Evolutionary conservation across 169 alveolate species (phyloP).

Genomic region (Plasmodium vinckei): DNA sequence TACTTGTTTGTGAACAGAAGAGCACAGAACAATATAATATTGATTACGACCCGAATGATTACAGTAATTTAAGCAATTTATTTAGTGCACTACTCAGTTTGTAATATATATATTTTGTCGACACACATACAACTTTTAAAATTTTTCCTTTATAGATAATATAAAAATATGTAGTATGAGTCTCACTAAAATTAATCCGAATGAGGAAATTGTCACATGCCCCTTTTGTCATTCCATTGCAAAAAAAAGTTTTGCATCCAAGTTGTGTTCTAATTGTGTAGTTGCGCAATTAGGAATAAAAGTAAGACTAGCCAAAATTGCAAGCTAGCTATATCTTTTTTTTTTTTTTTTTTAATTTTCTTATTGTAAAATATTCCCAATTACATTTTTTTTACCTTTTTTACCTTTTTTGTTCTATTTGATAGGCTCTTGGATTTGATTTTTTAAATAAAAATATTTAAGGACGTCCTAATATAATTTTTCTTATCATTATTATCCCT

Average conservation of each 20-base stretch:
- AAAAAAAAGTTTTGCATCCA: conserved; percentile 27
- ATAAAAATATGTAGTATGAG: conserved; percentile 64
- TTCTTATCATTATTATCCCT: conserved; percentile 4
- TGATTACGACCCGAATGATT: conserved; percentile 80
- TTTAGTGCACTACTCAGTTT: neutral
- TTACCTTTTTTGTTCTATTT: conserved; percentile 8
- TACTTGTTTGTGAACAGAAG: conserved; percentile 80
- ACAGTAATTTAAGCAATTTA: conserved; percentile 49
- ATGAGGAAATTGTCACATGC: conserved; percentile 40
- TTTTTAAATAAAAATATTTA: conserved; percentile 60
- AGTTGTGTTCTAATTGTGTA: conserved; percentile 53
- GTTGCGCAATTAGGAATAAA: conserved; percentile 71
- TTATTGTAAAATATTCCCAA: too few species aligned
- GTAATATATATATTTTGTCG: neutral
- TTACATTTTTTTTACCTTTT: conserved; percentile 7
- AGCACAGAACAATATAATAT: conserved; percentile 80
- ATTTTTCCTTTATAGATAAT: conserved; percentile 6
- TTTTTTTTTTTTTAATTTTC: too few species aligned
- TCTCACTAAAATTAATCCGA: conserved; percentile 41
- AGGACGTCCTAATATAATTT: conserved; percentile 1
- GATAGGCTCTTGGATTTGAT: conserved; percentile 73
- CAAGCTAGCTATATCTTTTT: neutral
- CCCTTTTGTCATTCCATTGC: conserved; percentile 73
- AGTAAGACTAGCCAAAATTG: conserved; percentile 1
- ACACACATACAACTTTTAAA: neutral